Base-by-base conservation (phyloP, 768 basidiomycete species). In the Sporobolomyces phaffii region DNA sequence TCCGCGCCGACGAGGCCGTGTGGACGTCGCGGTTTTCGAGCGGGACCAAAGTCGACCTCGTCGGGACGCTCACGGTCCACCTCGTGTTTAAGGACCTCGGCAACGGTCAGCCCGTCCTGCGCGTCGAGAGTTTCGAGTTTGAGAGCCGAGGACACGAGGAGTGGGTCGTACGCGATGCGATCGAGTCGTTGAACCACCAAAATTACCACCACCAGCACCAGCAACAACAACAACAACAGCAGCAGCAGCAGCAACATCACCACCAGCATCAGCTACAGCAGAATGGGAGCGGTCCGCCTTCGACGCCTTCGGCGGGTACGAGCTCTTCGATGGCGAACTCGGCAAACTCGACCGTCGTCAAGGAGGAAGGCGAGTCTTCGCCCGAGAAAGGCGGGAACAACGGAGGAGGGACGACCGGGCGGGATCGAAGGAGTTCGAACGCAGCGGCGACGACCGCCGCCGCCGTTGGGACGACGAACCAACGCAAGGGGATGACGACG, bases 101-200 rank as follows among this genome's bases (percentile, higher is more conserved):
- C 6, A 48, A 49, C 36, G 69, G 64, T 20, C 29, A 60, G 9
- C 64, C 60, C 1, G 65, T 60, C 2, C 31, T 72, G 15, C n/a
- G 65, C 24, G 62, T 72, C 14, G 70, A 72, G 60, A 65, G 62
- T 38, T 54, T 72, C 50, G 65, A 68, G 34, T 72, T 72, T n/a
- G 59, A 68, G 33, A 52, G 52, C 18, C n/a, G 62, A 2, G 65
- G 62, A n/a, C 65, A 65, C 20, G 70, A 72, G 28, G 65, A 72
- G 51, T 62, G 36, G 29, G 53, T 72, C 11, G 38, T 18, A 2
- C 8, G 60, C 20, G 62, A 60, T 9, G 53, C 56, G 28, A 49
- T 68, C 60, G 53, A 62, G 36, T 31, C 53, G 15, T n/a, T 59
- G 50, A 26, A 14, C 24, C 50, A 17, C 18, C 5, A 3, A 5